These are phyloP conservation scores for Coprinellus micaceus DNA, from an alignment of 768 basidiomycete species.

Conservation along the genomic window DNA sequence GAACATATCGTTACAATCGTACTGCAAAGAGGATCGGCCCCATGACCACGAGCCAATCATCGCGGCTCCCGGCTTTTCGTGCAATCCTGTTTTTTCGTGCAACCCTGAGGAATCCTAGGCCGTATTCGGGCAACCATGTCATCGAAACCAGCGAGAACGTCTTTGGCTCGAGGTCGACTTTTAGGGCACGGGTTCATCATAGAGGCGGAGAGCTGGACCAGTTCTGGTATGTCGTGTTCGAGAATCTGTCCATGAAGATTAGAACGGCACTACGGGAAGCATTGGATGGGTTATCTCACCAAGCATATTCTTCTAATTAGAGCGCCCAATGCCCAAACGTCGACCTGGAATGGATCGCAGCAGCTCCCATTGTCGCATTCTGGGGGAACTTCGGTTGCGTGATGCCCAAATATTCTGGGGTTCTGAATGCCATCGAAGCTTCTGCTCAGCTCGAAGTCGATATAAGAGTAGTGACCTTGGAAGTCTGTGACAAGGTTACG, in stretches of 20 bases:
- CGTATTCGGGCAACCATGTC: conserved; percentile 41
- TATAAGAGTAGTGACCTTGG: conserved; percentile 62
- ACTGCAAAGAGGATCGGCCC: no score
- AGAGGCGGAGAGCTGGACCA: conserved; percentile 50
- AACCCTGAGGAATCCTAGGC: conserved; percentile 23
- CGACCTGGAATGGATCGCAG: conserved; percentile 63
- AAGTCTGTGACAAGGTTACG: conserved; percentile 68
- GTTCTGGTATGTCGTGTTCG: conserved; percentile 55
- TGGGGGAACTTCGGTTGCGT: conserved; percentile 67
- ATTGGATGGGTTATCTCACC: conserved; percentile 30
- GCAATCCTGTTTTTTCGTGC: conserved; percentile 7
- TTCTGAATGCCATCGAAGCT: conserved; percentile 39
- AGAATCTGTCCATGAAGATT: conserved; percentile 41
- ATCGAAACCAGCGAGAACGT: conserved; percentile 52
- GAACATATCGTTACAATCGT: no score
- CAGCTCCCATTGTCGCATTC: conserved; percentile 54
- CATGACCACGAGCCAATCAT: no score
- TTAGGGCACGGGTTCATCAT: conserved; percentile 57
- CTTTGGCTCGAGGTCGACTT: conserved; percentile 46
- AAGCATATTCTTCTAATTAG: conserved; percentile 64
- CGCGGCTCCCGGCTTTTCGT: no score
- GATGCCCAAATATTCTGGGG: conserved; percentile 40
- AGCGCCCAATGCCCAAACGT: conserved; percentile 69
- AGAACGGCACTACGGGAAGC: not conserved
- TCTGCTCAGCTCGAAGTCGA: conserved; percentile 69